Percentiles rank a stretch among this genome's conserved stretches.
phyloP scores from a whole-genome alignment of 2,329 filamentous ascomycete genomes.

The Dactylonectria macrodidyma region DNA sequence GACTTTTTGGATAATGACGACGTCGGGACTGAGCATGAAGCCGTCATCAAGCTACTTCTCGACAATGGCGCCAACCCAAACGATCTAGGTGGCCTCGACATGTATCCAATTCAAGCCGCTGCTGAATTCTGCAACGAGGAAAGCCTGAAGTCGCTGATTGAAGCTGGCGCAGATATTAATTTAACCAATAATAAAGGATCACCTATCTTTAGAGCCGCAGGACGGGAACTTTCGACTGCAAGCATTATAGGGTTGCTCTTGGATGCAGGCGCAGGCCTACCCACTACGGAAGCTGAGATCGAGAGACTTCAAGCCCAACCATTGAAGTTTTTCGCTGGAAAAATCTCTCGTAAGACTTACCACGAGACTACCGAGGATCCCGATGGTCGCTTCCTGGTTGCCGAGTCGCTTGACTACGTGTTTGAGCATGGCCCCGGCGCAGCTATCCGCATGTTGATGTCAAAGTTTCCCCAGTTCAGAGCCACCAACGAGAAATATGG shows the following conservation, averaged over 20 bases:
- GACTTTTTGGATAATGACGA: neutral
- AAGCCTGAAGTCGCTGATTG: conserved; percentile 12
- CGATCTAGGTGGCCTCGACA: neutral
- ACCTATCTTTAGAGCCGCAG: neutral
- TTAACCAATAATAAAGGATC: neutral
- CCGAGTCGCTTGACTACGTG: conserved; percentile 14
- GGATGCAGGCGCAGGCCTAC: conserved; percentile 1
- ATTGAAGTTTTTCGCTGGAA: neutral
- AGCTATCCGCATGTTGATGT: neutral
- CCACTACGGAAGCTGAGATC: neutral
- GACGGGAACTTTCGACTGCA: neutral
- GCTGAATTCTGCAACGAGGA: neutral
- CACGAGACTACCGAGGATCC: neutral
- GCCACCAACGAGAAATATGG: conserved; percentile 6
- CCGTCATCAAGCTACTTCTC: conserved; percentile 14
- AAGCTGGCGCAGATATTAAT: conserved; percentile 24
- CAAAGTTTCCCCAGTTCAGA: neutral
- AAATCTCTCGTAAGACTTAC: neutral
- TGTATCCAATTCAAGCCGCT: conserved; percentile 18
- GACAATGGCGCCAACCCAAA: conserved; percentile 22
- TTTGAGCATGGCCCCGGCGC: conserved; percentile 26
- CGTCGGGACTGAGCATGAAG: neutral
- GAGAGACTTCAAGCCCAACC: neutral
- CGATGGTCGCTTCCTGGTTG: neutral
- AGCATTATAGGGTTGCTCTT: neutral